Base-by-base conservation (phyloP, 345 rosid genomes). In the Citrus trifoliata region DNA sequence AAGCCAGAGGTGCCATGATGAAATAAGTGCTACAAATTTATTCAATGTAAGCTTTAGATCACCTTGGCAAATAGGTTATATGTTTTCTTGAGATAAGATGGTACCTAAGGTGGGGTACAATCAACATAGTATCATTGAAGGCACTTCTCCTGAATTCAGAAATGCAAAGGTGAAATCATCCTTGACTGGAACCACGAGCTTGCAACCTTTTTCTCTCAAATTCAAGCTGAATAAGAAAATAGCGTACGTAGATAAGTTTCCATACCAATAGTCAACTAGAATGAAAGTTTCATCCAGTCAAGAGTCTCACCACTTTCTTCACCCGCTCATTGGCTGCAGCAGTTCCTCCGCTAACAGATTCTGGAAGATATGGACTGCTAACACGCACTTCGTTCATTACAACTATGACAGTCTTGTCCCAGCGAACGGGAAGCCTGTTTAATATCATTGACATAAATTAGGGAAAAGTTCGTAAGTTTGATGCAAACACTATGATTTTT, bases 301-400 rank as follows among this genome's bases (percentile, higher is more conserved):
- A 74, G 72, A 68, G 69, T 7, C 92, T 90, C 88, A 93, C 99
- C 97, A 96, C 98, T 94, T 94, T 96, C 88, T 87, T 96, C 82
- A 96, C 99, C 66, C 98, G 88, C 56, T 94, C 95, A 85, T 96
- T 96, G 88, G 99, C 99, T 73, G 94, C 90, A 82, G 94, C 82
- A 77, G 98, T 90, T 85, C 99, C 98, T 82, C 98, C 99, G 65
- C 80, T 81, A 79, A 96, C 99, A 83, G 87, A 89, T 74, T 93
- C 97, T 1, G 99, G 87, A 51, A 89, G 86, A 87, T 96, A 96
- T 1, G 99, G 99, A 83, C 94, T 93, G 83, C 82, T 82, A 74
- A 96, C 99, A 48, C 97, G 92, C 62, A 96, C 99, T 85, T 94
- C 97, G 77, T 93, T 86, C 98, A 93, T 88, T 77, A 96, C 98